Evolutionary conservation across 1,139 yeast genomes (phyloP), one percentile per base, ranked within the genome.

Genomic region (Lodderomyces metapsilosis): DNA sequence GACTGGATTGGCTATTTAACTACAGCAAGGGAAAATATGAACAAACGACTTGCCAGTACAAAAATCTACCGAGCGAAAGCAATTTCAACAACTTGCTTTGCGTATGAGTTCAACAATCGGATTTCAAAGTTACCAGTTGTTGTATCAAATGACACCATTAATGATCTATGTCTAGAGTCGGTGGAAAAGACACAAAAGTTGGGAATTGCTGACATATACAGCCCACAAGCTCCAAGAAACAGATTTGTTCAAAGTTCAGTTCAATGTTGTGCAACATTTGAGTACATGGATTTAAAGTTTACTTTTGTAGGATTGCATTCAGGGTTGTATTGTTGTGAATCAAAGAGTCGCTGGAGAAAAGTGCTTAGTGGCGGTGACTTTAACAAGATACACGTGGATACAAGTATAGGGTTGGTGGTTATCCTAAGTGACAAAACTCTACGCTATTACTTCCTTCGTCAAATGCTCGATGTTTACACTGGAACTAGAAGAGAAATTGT

Each of bases 101-200:
- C 82, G 1, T 86, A 84, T 57, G 86, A 81, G 16, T 72, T 68
- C 5, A 61, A 69, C 8, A 75, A 71, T 39, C 68, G 74, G n/a
- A 77, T 86, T 0, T 57, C 59, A 3, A 80, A 78, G 48, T 58
- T 85, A 35, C 89, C 86, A 2, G 66, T 82, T 1, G 75, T 80
- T 43, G 74, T 83, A 0, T 73, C 78, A n/a, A 74, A 77, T 13
- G 87, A 88, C 24, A 85, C 84, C 1, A 59, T 86, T 17, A 82
- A 81, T 47, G 59, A 71, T 20, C 36, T 44, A 10, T 37, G 50
- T 30, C 32, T 36, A 27, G 64, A 61, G 24, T 58, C 70, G 1
- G 37, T 56, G 17, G 45, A 42, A 1, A 56, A 53, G 15, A 42
- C 66, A 36, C 50, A 45, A 5, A 40, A 42, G 3, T 50, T 61